Evolutionary conservation across 2,329 filamentous ascomycete genomes (phyloP), one percentile per base, ranked within the genome.

Genomic region (Huntiella omanensis): DNA sequence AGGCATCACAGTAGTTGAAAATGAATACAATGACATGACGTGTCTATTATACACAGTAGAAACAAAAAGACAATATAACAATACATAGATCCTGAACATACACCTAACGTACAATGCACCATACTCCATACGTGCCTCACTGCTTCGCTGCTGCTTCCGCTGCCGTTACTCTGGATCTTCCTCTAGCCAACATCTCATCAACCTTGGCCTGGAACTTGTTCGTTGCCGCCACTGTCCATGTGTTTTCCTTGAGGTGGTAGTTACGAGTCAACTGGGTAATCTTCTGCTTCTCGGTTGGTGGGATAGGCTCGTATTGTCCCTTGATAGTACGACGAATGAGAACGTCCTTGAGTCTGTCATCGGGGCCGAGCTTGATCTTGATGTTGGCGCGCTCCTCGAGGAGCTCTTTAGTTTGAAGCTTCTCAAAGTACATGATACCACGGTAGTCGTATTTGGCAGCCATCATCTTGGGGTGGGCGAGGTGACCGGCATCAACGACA

Each of bases 181-280:
- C 43, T 33, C 49, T 47, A 11, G 37, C 39, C 22, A 51, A 36
- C 28, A 49, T 19, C 16, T 49, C 33, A 33, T 43, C 15, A 15
- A 49, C 17, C 58, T 65, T 67, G 22, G 51, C 57, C 57, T 66
- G 59, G 47, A 67, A 67, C 35, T 53, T 55, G 43, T 58, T 55
- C 41, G 59, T 56, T 28, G 64, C 57, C 40, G 51, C 54, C 11
- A 49, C 50, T 15, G 53, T 52, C 52, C 64, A 66, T 38, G 62
- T 62, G 51, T 59, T 58, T 11, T 60, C 55, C 46, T 60, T 56
- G 47, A 64, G 50, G 40, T 64, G 62, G 57, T 59, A 60, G 51
- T 57, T 57, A 47, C 59, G 56, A 37, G 62, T 55, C 35, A 62
- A 37, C 15, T 56, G 59, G 4, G 59, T 50, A 4, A 60, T 54